Evolutionary conservation across 352 stramenopile species (phyloP).

Genomic region (Phytopythium helicoides): DNA sequence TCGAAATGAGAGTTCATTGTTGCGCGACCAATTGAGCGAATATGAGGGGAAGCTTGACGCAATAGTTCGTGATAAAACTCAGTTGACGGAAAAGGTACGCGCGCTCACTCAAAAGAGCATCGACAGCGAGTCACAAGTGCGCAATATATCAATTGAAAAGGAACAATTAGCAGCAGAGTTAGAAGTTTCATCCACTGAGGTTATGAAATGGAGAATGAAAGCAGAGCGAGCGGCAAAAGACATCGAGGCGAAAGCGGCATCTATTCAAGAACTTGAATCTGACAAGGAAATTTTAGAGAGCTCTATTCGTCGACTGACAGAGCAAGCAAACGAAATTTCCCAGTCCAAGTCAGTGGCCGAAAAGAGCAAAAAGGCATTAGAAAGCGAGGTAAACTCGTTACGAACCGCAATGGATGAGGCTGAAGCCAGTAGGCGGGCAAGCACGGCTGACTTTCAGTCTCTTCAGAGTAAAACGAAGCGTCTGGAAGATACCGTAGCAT

Average conservation of each 20-base stretch:
- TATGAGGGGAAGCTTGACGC: constrained; percentile 19
- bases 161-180: constrained; percentile 17
- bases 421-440: constrained; percentile 15
- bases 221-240: constrained; percentile 36
- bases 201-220: constrained; percentile 28
- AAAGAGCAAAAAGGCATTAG: constrained; percentile 21
- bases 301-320: constrained; percentile 16
- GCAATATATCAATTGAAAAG: constrained; percentile 11
- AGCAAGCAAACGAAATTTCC: constrained; percentile 24
- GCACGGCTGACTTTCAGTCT: constrained; percentile 21
- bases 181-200: constrained; percentile 12
- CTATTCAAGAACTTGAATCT: constrained; percentile 13
- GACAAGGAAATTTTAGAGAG: constrained; percentile 31
- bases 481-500: constrained; percentile 28
- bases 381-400: constrained; percentile 21
- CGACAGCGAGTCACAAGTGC: constrained; percentile 16
- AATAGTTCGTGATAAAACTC: constrained; percentile 23
- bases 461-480: constrained; percentile 29
- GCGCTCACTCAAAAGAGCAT: constrained; percentile 13
- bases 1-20: constrained; percentile 9
- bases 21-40: constrained; percentile 24
- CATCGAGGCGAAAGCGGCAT: constrained; percentile 18
- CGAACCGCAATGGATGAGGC: constrained; percentile 16
- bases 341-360: constrained; percentile 14
- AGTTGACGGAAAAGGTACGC: constrained; percentile 31